A percentile compares a stretch with the other conserved stretches of the same genome.
These are phyloP conservation scores for Dinochytrium kinnereticum DNA, from an alignment of 371 early-diverging fungal species.

Conservation along the genomic window DNA sequence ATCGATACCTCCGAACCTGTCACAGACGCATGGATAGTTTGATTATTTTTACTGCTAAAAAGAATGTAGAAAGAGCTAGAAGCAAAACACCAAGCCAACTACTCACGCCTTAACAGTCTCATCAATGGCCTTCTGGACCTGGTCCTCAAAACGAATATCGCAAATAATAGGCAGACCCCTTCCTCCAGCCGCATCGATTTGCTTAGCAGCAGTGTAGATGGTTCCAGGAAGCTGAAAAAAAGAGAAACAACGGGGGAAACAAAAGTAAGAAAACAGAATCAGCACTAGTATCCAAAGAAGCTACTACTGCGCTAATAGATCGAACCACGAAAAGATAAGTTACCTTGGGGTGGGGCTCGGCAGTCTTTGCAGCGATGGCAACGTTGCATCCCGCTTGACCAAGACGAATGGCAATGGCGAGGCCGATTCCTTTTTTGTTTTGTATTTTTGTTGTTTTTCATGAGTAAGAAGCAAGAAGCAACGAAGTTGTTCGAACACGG, in stretches of 20 bases:
- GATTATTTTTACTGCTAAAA: no score
- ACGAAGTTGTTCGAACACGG: no score
- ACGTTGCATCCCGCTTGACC: conserved; percentile 75
- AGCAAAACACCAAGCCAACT: no score
- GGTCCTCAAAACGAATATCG: conserved; percentile 80
- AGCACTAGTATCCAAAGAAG: no score
- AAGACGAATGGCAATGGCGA: conserved; percentile 73
- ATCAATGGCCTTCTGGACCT: conserved; percentile 67
- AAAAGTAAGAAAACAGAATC: conserved; percentile 6
- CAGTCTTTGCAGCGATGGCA: conserved; percentile 82
- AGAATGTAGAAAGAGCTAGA: no score
- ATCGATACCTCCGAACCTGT: conserved; percentile 81
- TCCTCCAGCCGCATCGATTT: conserved; percentile 75
- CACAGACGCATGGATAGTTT: no score
- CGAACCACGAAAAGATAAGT: not conserved
- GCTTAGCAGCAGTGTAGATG: conserved; percentile 76
- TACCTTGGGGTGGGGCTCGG: conserved; percentile 73
- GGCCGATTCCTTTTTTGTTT: conserved; percentile 67
- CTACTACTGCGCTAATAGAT: no score
- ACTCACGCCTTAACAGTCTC: conserved; percentile 63
- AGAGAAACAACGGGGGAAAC: not conserved
- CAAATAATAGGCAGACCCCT: conserved; percentile 76
- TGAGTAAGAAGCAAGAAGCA: conserved; percentile 14
- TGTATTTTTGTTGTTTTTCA: not conserved
- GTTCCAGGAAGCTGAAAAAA: conserved; percentile 72